phyloP scores from a whole-genome alignment of 805 yeast genomes.

The Zygoascus ofunaensis region DNA sequence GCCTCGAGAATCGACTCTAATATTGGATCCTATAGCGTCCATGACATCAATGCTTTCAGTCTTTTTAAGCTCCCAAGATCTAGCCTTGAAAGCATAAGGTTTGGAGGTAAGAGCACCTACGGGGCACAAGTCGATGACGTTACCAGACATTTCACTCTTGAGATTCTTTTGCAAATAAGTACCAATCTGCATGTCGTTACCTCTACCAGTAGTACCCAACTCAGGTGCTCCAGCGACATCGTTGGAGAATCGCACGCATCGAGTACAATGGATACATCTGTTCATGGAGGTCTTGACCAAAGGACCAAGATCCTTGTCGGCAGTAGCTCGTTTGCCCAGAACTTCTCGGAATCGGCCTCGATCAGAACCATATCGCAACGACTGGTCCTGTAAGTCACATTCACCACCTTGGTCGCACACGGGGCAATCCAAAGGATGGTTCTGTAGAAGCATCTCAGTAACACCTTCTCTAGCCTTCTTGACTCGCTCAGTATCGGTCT shows the following conservation, averaged over 20 bases:
- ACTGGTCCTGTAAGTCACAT: constrained; percentile 85
- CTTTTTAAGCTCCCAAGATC: constrained; percentile 90
- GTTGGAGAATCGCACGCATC: constrained; percentile 83
- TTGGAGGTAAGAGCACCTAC: constrained; percentile 87
- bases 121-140: constrained; percentile 80
- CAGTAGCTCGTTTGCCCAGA: constrained; percentile 80
- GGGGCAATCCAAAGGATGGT: constrained; percentile 89
- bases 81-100: constrained; percentile 85
- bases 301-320: constrained; percentile 85
- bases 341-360: constrained; percentile 78
- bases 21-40: constrained; percentile 75
- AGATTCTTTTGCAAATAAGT: constrained; percentile 79
- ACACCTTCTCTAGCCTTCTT: constrained; percentile 82
- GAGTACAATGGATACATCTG: constrained; percentile 85
- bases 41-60: constrained; percentile 78
- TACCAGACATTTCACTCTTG: constrained; percentile 78
- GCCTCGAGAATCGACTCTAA: constrained; percentile 81
- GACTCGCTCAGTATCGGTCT: constrained; percentile 68
- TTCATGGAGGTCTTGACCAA: constrained; percentile 84
- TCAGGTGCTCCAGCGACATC: constrained; percentile 92
- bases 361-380: constrained; percentile 73
- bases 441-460: constrained; percentile 77
- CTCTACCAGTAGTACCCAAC: constrained; percentile 82
- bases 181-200: constrained; percentile 87
- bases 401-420: constrained; percentile 94